Evolutionary conservation across 148 eudicot genomes (phyloP).

Genomic region (Salicornia ramosissima): DNA sequence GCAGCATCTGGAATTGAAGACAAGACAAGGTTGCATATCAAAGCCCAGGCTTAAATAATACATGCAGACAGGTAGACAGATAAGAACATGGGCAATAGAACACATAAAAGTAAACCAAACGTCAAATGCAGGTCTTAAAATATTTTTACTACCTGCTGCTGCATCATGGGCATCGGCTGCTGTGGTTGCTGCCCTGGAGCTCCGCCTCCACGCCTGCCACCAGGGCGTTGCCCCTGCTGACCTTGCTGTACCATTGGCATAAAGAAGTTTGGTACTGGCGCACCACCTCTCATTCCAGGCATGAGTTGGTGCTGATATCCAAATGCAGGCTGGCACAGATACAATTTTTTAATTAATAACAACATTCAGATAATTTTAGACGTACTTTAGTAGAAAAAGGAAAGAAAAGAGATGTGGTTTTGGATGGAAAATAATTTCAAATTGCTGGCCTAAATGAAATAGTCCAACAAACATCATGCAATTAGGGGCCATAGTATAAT

Average conservation of each 20-base stretch:
- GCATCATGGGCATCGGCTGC: slow-evolving; percentile 63
- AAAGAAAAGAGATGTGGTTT: too few relatives aligned
- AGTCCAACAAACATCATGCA: too few relatives aligned
- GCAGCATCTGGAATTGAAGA: slow-evolving; percentile 45
- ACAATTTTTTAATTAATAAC: too few relatives aligned
- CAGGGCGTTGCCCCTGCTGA: slow-evolving; percentile 69
- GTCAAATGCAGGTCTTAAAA: background rate
- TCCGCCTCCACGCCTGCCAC: slow-evolving; percentile 53
- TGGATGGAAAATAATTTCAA: too few relatives aligned
- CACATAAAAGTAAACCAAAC: background rate
- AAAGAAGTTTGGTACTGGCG: slow-evolving; percentile 68
- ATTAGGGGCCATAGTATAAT: too few relatives aligned
- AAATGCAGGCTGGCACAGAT: slow-evolving; percentile 54
- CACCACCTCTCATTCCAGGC: slow-evolving; percentile 70
- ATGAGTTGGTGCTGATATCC: slow-evolving; percentile 81
- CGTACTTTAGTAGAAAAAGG: too few relatives aligned
- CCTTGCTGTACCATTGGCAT: slow-evolving; percentile 77
- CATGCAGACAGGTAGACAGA: background rate
- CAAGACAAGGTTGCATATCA: background rate
- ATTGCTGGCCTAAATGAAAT: too few relatives aligned
- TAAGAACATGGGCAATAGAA: background rate
- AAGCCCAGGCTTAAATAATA: background rate
- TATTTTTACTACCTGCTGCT: slow-evolving; percentile 45
- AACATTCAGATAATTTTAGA: too few relatives aligned
- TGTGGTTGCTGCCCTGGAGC: slow-evolving; percentile 58